Percentiles rank a stretch among this genome's conserved stretches.
phyloP scores from a whole-genome alignment of 176 grass and related monocot genomes.

The Carex littledalei region DNA sequence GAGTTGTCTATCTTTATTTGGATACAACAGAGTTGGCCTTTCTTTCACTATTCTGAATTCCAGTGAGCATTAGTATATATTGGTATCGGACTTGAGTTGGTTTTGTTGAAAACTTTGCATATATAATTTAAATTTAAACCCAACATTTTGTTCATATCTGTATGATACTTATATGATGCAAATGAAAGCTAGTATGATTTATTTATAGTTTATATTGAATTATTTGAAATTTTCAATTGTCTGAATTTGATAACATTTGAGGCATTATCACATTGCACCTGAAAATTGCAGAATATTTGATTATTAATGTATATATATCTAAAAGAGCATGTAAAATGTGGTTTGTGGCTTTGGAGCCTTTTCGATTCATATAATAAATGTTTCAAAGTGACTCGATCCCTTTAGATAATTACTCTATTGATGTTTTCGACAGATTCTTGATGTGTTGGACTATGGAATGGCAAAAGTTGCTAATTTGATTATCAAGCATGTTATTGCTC shows the following conservation, averaged over 20 bases:
- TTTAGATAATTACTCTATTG: conserved; percentile 18
- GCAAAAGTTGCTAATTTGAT: conserved; percentile 66
- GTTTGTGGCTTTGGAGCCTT: neutral
- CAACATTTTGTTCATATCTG: neutral
- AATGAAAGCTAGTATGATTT: neutral
- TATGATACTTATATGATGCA: neutral
- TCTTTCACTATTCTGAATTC: neutral
- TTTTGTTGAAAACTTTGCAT: neutral
- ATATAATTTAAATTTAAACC: neutral
- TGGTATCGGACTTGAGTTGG: neutral
- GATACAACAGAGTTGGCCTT: neutral
- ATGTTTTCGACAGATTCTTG: conserved; percentile 47
- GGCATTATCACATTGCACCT: neutral
- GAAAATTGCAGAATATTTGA: neutral
- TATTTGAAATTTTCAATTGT: neutral
- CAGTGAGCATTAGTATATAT: neutral
- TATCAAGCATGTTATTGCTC: conserved; percentile 66
- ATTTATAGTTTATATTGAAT: neutral
- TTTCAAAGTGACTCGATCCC: neutral
- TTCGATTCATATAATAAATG: neutral
- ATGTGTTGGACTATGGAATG: conserved; percentile 79
- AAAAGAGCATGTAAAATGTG: neutral
- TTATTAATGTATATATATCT: neutral
- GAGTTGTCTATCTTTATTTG: neutral
- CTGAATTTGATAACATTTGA: neutral